Evolutionary conservation across 495 filamentous ascomycete species (phyloP).

Genomic region (Penicillium coprophilum): DNA sequence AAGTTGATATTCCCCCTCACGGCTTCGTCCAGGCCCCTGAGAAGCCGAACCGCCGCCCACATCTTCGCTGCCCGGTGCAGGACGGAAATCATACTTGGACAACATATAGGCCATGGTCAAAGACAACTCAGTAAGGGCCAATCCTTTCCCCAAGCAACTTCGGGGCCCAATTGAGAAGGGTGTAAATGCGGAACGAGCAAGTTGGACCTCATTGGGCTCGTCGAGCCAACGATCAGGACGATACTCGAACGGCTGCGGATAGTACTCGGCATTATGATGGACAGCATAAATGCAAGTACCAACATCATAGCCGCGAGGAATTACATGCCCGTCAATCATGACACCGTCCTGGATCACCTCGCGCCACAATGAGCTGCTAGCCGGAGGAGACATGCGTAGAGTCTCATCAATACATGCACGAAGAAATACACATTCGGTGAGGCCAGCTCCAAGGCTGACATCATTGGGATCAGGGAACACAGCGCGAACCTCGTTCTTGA

Average conservation of each 20-base stretch:
- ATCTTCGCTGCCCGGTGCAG: background rate
- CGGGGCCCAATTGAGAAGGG: slow-evolving; percentile 44
- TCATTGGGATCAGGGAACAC: slow-evolving; percentile 40
- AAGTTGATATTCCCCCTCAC: slow-evolving; percentile 9
- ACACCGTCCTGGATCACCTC: slow-evolving; percentile 47
- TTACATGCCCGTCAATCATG: slow-evolving; percentile 39
- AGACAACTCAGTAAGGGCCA: slow-evolving; percentile 27
- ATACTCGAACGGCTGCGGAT: slow-evolving; percentile 38
- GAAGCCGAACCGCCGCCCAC: background rate
- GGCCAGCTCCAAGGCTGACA: slow-evolving; percentile 41
- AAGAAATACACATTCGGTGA: slow-evolving; percentile 46
- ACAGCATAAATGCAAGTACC: slow-evolving; percentile 46
- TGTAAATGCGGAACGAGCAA: slow-evolving; percentile 30
- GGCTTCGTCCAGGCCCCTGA: background rate
- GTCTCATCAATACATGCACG: slow-evolving; percentile 57
- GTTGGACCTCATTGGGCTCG: slow-evolving; percentile 1
- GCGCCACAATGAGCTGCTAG: slow-evolving; percentile 43
- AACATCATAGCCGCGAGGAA: slow-evolving; percentile 40
- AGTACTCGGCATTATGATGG: slow-evolving; percentile 46
- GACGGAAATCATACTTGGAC: background rate
- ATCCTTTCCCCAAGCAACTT: slow-evolving; percentile 41
- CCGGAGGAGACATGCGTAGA: slow-evolving; percentile 55
- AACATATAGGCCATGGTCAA: slow-evolving; percentile 3
- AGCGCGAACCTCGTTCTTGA: slow-evolving; percentile 41
- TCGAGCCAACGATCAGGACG: slow-evolving; percentile 30